These are phyloP conservation scores for Aquilaria sinensis DNA, from an alignment of 345 rosid genomes.

Conservation along the genomic window DNA sequence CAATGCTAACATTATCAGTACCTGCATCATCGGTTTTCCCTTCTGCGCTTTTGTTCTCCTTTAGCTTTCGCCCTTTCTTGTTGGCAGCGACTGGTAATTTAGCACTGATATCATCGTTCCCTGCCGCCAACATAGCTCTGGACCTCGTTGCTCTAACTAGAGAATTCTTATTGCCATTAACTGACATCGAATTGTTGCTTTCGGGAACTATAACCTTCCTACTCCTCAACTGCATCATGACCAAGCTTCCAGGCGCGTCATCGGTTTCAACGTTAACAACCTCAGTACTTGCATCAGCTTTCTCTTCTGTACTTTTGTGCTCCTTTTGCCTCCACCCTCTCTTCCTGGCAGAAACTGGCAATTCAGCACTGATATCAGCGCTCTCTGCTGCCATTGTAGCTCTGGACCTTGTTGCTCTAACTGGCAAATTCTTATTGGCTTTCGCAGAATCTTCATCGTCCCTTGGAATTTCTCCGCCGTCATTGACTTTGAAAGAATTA, in stretches of 20 bases:
- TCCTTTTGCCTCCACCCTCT: slow-evolving; percentile 17
- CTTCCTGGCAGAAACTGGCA: slow-evolving; percentile 21
- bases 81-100: slow-evolving; percentile 14
- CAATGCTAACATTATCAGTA: background rate
- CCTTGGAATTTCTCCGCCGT: slow-evolving; percentile 1
- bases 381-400: slow-evolving; percentile 7
- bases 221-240: no score
- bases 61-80: slow-evolving; percentile 22
- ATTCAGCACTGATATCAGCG: background rate
- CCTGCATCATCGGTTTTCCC: background rate
- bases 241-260: no score
- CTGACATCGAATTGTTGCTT: background rate
- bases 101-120: background rate
- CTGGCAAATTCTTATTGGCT: background rate
- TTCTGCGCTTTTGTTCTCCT: slow-evolving; percentile 1
- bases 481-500: background rate
- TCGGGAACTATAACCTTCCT: background rate
- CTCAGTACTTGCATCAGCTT: no score
- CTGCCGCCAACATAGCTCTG: slow-evolving; percentile 7
- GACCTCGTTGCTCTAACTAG: background rate
- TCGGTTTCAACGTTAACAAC: background rate
- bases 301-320: background rate
- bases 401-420: slow-evolving; percentile 11
- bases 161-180: background rate
- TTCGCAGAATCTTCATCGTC: background rate